phyloP scores from a whole-genome alignment of 2,329 filamentous ascomycete species.

The Colletotrichum tofieldiae region DNA sequence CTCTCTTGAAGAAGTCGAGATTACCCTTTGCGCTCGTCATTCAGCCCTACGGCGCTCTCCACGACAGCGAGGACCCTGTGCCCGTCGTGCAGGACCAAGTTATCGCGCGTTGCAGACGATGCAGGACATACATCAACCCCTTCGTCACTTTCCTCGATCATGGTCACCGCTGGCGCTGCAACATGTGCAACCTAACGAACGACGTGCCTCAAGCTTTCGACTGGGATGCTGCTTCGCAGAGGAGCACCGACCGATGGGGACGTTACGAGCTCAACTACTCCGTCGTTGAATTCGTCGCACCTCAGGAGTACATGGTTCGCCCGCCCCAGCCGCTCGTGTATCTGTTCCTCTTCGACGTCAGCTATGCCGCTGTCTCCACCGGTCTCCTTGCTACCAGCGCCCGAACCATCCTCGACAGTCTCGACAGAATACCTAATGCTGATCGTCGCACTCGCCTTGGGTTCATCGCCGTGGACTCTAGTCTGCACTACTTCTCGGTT shows the following conservation, averaged over 20 bases:
- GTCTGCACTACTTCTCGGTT: constrained; percentile 95
- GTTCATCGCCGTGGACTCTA: constrained; percentile 95
- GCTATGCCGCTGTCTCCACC: constrained; percentile 89
- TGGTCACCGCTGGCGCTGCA: constrained; percentile 98
- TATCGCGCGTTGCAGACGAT: constrained; percentile 95
- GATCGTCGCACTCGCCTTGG: constrained; percentile 93
- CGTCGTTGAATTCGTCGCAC: constrained; percentile 98
- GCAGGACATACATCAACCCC: constrained; percentile 97
- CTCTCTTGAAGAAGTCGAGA: constrained; percentile 95
- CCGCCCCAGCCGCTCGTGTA: constrained; percentile 96
- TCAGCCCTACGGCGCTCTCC: constrained; percentile 93
- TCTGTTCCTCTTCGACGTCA: constrained; percentile 95
- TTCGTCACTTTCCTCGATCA: constrained; percentile 97
- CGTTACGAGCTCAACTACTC: constrained; percentile 93
- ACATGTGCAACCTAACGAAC: constrained; percentile 99
- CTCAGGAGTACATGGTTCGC: constrained; percentile 99
- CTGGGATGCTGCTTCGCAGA: constrained; percentile 94
- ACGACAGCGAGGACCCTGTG: constrained; percentile 92
- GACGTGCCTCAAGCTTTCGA: constrained; percentile 99
- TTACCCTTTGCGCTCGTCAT: constrained; percentile 96
- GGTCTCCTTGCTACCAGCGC: constrained; percentile 94
- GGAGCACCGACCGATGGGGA: constrained; percentile 93
- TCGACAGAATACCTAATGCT: constrained; percentile 98
- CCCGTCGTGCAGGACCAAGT: constrained; percentile 97
- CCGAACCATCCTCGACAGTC: constrained; percentile 92